Conservation (phyloP, 2,329 filamentous ascomycete genomes). For the Hypoxylon sp. region DNA sequence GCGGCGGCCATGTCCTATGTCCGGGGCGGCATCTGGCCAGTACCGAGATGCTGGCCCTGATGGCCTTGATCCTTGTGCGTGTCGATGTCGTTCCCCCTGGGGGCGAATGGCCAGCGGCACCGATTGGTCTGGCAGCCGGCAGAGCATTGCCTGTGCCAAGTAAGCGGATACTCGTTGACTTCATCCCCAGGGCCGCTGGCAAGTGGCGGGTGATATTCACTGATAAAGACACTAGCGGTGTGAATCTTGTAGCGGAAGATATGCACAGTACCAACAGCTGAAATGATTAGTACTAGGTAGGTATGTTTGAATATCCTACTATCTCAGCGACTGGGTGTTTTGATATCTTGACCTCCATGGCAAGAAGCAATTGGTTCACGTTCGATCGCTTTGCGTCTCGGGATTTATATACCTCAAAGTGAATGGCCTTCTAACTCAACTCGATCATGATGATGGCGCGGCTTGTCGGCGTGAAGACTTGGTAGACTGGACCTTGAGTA, state of each 20-base stretch:
- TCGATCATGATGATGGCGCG: conserved; percentile 12
- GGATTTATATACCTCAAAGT: too few species aligned
- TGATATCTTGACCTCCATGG: conserved; percentile 13
- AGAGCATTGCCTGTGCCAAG: conserved; percentile 38
- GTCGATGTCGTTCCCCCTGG: conserved; percentile 33
- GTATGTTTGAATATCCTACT: conserved; percentile 16
- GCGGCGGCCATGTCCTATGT: conserved; percentile 38
- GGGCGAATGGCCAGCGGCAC: conserved; percentile 35
- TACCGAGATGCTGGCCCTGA: conserved; percentile 40
- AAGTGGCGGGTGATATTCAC: conserved; percentile 36
- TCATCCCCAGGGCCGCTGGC: conserved; percentile 19
- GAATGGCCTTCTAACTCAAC: conserved; percentile 1
- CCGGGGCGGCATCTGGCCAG: conserved; percentile 42
- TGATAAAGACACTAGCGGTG: conserved; percentile 24
- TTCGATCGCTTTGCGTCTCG: too few species aligned
- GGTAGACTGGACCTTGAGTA: conserved; percentile 16
- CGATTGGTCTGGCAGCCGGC: conserved; percentile 38
- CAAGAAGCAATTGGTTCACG: conserved; percentile 6
- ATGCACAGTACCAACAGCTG: conserved; percentile 17
- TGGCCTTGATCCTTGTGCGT: conserved; percentile 37
- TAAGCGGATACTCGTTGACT: conserved; percentile 21
- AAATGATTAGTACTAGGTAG: conserved; percentile 12
- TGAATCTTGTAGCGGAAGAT: conserved; percentile 38
- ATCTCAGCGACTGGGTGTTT: conserved; percentile 11
- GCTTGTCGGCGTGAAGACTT: conserved; percentile 8